Conservation (phyloP, 2,329 filamentous ascomycete species). For the Purpureocillium lavendulum region DNA sequence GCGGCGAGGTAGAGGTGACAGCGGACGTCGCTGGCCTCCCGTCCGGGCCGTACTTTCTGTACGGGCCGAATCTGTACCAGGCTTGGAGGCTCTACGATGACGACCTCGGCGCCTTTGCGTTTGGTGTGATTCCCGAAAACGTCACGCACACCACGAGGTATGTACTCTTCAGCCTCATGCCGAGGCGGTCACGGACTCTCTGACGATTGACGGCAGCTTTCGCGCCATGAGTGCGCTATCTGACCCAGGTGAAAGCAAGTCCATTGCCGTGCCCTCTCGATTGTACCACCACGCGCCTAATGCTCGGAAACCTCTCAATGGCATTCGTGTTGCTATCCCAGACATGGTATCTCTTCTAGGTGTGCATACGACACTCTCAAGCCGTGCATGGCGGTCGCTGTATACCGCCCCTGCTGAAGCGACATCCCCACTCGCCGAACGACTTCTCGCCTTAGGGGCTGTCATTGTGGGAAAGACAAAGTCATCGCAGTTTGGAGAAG, state of each 20-base stretch:
- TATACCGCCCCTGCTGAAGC: conserved; percentile 31
- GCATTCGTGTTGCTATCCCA: conserved; percentile 25
- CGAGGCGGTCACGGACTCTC: no score
- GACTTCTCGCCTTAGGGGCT: conserved; percentile 52
- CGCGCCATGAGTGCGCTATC: conserved; percentile 18
- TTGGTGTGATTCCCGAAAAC: conserved; percentile 27
- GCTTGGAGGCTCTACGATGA: conserved; percentile 33
- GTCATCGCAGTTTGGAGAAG: conserved; percentile 35
- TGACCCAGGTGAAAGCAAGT: conserved; percentile 14
- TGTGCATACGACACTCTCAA: conserved; percentile 46
- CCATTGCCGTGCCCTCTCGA: conserved; percentile 28
- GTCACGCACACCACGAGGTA: conserved; percentile 6
- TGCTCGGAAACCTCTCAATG: conserved; percentile 23
- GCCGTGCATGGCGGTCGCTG: conserved; percentile 47
- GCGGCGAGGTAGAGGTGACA: conserved; percentile 3
- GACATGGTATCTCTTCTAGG: conserved; percentile 33
- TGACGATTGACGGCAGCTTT: conserved; percentile 15
- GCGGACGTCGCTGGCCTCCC: conserved; percentile 17
- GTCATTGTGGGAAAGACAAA: conserved; percentile 46
- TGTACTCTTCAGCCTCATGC: no score
- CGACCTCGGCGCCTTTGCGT: conserved; percentile 23
- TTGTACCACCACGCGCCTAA: conserved; percentile 22
- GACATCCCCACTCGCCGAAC: conserved; percentile 43
- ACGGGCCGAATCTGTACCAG: conserved; percentile 30
- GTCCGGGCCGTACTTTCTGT: conserved; percentile 31